phyloP scores from a whole-genome alignment of 148 eudicot genomes.

The Chenopodium formosanum region DNA sequence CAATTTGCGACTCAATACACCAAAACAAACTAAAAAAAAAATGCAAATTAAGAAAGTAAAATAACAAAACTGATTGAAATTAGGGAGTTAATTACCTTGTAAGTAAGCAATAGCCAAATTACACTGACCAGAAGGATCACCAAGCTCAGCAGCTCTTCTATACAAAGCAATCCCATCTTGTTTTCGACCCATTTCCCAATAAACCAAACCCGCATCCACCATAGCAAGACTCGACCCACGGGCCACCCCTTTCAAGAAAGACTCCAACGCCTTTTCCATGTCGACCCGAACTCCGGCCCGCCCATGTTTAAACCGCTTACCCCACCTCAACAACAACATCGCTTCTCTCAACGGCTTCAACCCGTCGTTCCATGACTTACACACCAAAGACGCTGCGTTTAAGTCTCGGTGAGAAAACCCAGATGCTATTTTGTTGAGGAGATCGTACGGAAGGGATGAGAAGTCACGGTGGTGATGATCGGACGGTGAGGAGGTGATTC shows the following conservation, averaged over 20 bases:
- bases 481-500: neutral
- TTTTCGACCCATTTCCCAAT: slow-evolving; percentile 83
- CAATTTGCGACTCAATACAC: neutral
- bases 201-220: slow-evolving; percentile 90
- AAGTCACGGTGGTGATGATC: slow-evolving; percentile 28
- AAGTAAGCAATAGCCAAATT: slow-evolving; percentile 80
- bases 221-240: slow-evolving; percentile 82
- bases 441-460: slow-evolving; percentile 60
- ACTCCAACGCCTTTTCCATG: slow-evolving; percentile 62
- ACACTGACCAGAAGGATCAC: slow-evolving; percentile 76
- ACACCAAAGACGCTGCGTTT: slow-evolving; percentile 56
- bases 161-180: slow-evolving; percentile 58
- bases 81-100: slow-evolving; percentile 46
- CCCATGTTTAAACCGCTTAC: slow-evolving; percentile 89
- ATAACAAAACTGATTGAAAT: too few relatives aligned
- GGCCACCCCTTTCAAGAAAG: slow-evolving; percentile 72
- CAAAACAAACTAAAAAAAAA: neutral
- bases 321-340: slow-evolving; percentile 63
- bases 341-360: slow-evolving; percentile 70
- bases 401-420: slow-evolving; percentile 46
- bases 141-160: slow-evolving; percentile 65
- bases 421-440: slow-evolving; percentile 50
- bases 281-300: slow-evolving; percentile 57
- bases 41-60: too few relatives aligned
- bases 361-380: slow-evolving; percentile 74